phyloP scores from a whole-genome alignment of 768 basidiomycete species.

The Arthromyces matolae region DNA sequence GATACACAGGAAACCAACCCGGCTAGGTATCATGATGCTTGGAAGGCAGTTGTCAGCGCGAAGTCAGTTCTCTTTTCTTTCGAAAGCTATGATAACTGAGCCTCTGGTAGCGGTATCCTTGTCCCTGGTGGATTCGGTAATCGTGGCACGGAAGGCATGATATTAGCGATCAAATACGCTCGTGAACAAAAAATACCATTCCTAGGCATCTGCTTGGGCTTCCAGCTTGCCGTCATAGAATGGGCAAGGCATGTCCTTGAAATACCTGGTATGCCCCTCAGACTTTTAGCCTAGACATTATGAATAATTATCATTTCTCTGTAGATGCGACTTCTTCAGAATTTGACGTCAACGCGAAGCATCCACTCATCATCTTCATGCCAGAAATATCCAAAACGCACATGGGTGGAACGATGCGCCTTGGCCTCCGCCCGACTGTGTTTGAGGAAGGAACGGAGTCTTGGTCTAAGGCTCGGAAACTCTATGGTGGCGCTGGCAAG shows the following conservation, averaged over 20 bases:
- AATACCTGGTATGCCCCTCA: conserved; percentile 45
- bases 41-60: conserved; percentile 88
- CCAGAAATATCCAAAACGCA: conserved; percentile 97
- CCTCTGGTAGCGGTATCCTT: conserved; percentile 73
- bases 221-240: conserved; percentile 95
- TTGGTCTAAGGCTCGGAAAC: conserved; percentile 68
- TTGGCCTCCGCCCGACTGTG: conserved; percentile 95
- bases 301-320: too few relatives aligned
- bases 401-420: conserved; percentile 99
- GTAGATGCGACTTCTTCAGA: conserved; percentile 85
- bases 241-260: conserved; percentile 86
- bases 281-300: conserved; percentile 4
- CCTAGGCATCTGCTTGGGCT: conserved; percentile 94
- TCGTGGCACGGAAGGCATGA: conserved; percentile 96
- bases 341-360: conserved; percentile 56
- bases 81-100: conserved; percentile 6
- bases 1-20: conserved; percentile 77
- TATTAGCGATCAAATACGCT: conserved; percentile 96
- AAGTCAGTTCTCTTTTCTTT: conserved; percentile 18
- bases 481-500: conserved; percentile 78
- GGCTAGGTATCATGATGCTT: conserved; percentile 91
- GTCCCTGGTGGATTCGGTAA: conserved; percentile 95
- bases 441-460: conserved; percentile 67
- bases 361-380: conserved; percentile 93
- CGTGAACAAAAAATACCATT: conserved; percentile 93